Evolutionary conservation across 805 yeast genomes (phyloP).

Genomic region (Candida verbasci): DNA sequence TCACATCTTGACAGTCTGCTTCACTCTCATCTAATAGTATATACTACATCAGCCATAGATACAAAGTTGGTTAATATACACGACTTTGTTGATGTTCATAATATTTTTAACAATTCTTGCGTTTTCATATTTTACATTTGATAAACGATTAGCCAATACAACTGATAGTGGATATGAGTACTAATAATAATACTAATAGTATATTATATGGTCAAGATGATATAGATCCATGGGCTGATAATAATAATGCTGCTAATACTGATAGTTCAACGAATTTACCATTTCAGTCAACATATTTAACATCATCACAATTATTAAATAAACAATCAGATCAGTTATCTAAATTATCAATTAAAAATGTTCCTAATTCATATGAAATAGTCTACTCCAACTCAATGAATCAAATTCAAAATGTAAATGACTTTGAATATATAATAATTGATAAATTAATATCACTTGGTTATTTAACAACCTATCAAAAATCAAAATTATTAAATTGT

Average conservation of each 20-base stretch:
- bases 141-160: too few relatives aligned
- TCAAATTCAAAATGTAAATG: slow-evolving; percentile 19
- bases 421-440: slow-evolving; percentile 26
- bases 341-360: slow-evolving; percentile 11
- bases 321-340: neutral
- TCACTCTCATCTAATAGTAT: too few relatives aligned
- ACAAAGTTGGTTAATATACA: too few relatives aligned
- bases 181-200: too few relatives aligned
- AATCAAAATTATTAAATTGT: slow-evolving; percentile 27
- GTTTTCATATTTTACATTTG: too few relatives aligned
- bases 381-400: slow-evolving; percentile 16
- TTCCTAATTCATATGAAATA: slow-evolving; percentile 28
- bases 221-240: slow-evolving; percentile 39
- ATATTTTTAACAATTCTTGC: too few relatives aligned
- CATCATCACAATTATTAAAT: slow-evolving; percentile 22
- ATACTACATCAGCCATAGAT: too few relatives aligned
- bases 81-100: too few relatives aligned
- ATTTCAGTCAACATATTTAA: slow-evolving; percentile 14
- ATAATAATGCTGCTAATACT: slow-evolving; percentile 9
- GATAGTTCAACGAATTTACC: slow-evolving; percentile 3
- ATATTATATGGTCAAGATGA: slow-evolving; percentile 1
- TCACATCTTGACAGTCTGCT: too few relatives aligned
- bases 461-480: slow-evolving; percentile 26
- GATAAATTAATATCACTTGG: slow-evolving; percentile 22
- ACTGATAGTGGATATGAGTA: too few relatives aligned